Evolutionary conservation across 2,329 filamentous ascomycete species (phyloP), one percentile per base, ranked within the genome.

Genomic region (Alternaria dauci): DNA sequence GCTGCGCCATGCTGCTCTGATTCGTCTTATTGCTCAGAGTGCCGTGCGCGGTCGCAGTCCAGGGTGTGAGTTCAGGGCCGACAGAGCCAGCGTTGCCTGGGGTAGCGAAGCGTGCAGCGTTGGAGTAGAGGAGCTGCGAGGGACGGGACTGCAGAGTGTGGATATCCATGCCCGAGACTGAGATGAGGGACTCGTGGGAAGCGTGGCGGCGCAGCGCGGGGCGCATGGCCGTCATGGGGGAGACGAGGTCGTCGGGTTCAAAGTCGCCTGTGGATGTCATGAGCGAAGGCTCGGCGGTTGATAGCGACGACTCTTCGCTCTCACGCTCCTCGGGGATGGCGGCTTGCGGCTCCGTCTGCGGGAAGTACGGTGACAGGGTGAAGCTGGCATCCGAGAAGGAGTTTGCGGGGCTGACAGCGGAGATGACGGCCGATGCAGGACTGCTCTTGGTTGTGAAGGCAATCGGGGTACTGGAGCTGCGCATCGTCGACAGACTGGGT

Each of bases 131-230:
- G 59, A 95, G 85, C 71, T 96, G 92, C 34, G 91, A 92, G 0
- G 92, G 92, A 4, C 91, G 87, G 1, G 86, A 85, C 70, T 90
- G 89, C 5, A 96, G 83, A 0, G 91, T 93, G 76, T 96, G 93
- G 51, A 97, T 96, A 74, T 97, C 94, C 76, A 97, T 89, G 2
- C 93, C 93, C 0, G 89, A 88, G 2, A 97, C 86, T 0, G 94
- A 97, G 68, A 97, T 86, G 62, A 97, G 89, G 18, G 92, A 96
- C 75, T 97, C 94, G 69, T 96, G 93, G 1, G 94, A 97, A 2
- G 88, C 75, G 3, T 88, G 85, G 32, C 90, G 89, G 41, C 87
- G 90, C 4, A 94, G 78, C 2, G 79, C 77, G 46, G 74, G 78
- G 25, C 71, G 54, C 80, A 81, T 57, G 76, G 67, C 67, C 6